Evolutionary conservation across 179 eudicot genomes (phyloP).

Genomic region (Beta corolliflora): DNA sequence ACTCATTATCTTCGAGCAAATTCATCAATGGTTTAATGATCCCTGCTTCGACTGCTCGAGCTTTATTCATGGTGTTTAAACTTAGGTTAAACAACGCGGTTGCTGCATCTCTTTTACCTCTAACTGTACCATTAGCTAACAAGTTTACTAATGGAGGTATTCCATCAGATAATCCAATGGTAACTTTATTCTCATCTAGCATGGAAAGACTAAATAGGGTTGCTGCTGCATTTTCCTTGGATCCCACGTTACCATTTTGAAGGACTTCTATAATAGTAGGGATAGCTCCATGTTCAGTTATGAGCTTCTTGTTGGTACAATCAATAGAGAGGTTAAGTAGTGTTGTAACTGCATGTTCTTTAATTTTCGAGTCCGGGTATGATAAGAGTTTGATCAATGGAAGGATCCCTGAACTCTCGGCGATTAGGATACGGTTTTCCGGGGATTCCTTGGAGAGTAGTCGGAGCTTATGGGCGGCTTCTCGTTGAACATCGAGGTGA

Average conservation of each 20-base stretch:
- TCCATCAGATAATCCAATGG: slow-evolving; percentile 54
- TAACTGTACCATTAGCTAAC: slow-evolving; percentile 54
- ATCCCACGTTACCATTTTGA: slow-evolving; percentile 50
- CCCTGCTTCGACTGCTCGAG: slow-evolving; percentile 61
- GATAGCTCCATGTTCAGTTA: slow-evolving; percentile 55
- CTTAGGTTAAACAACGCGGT: slow-evolving; percentile 69
- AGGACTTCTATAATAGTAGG: slow-evolving; percentile 61
- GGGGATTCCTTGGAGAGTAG: slow-evolving; percentile 64
- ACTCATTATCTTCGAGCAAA: slow-evolving; percentile 42
- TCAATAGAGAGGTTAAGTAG: slow-evolving; percentile 71
- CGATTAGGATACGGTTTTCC: slow-evolving; percentile 55
- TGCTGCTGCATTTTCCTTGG: slow-evolving; percentile 83
- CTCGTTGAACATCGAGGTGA: slow-evolving; percentile 50
- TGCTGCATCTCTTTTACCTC: slow-evolving; percentile 76
- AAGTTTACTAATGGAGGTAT: slow-evolving; percentile 64
- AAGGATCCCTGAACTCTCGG: slow-evolving; percentile 59
- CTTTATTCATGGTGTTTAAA: slow-evolving; percentile 46
- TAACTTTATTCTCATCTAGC: slow-evolving; percentile 73
- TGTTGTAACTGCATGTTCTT: slow-evolving; percentile 76
- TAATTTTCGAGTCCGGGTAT: slow-evolving; percentile 59
- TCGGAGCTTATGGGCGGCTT: slow-evolving; percentile 60
- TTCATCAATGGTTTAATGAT: slow-evolving; percentile 49
- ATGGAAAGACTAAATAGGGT: slow-evolving; percentile 75
- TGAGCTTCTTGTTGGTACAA: slow-evolving; percentile 58
- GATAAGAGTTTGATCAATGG: slow-evolving; percentile 59